Conservation (phyloP, 805 yeast genomes). For the Monosporozyma siamensis region DNA sequence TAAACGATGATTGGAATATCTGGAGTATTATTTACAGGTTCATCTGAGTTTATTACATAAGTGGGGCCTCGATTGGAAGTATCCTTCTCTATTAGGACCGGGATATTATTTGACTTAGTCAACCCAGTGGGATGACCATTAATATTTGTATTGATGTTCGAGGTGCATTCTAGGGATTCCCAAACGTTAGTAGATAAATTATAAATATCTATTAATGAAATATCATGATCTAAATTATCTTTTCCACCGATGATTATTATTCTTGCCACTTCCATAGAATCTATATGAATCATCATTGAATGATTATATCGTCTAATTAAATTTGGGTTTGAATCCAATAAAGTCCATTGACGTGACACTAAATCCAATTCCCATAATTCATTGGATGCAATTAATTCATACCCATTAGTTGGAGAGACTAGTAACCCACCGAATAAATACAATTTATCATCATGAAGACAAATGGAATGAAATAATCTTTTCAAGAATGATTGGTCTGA, state of each 20-base stretch:
- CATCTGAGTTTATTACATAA: too few species aligned
- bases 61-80: too few species aligned
- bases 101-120: constrained; percentile 15
- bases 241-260: constrained; percentile 29
- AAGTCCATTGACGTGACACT: constrained; percentile 42
- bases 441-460: constrained; percentile 40
- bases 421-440: constrained; percentile 60
- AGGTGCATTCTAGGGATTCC: constrained; percentile 16
- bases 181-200: constrained; percentile 24
- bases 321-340: constrained; percentile 40
- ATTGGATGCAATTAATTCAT: constrained; percentile 40
- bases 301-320: constrained; percentile 41
- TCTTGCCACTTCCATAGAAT: constrained; percentile 23
- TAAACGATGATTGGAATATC: not conserved
- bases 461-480: constrained; percentile 52
- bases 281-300: constrained; percentile 23
- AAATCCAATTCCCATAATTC: constrained; percentile 65
- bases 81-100: constrained; percentile 15
- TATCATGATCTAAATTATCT: constrained; percentile 25
- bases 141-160: constrained; percentile 16
- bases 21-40: too few species aligned
- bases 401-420: constrained; percentile 30
- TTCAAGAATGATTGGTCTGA: constrained; percentile 8
- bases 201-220: constrained; percentile 24
- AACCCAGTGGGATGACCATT: constrained; percentile 16